A percentile compares a stretch with the other conserved stretches of the same genome.
Conservation (phyloP, 2,329 filamentous ascomycete species). For the Sclerotinia subarctica region DNA sequence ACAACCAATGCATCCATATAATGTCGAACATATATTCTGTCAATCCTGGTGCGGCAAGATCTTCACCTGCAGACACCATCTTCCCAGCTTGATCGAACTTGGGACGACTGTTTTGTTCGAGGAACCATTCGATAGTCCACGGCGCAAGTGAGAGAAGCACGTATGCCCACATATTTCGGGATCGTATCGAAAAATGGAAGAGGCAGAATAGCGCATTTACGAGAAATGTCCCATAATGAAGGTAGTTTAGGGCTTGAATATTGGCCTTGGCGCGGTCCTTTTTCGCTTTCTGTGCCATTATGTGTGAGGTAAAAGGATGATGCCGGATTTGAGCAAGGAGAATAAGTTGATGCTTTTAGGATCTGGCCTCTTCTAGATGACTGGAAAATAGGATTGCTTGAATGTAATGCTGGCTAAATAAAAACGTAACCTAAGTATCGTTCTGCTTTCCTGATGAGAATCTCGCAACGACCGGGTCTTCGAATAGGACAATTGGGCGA, state of each 20-base stretch:
- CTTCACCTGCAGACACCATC: constrained; percentile 76
- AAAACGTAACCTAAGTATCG: neutral
- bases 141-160: constrained; percentile 69
- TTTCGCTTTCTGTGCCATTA: constrained; percentile 40
- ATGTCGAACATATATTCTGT: constrained; percentile 99
- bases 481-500: neutral
- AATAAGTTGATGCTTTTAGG: constrained; percentile 10
- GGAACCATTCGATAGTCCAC: constrained; percentile 75
- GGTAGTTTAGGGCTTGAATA: constrained; percentile 69
- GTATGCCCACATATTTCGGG: constrained; percentile 67
- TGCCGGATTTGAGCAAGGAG: constrained; percentile 6
- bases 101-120: constrained; percentile 82
- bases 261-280: constrained; percentile 72
- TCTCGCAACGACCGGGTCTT: too few species aligned
- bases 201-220: constrained; percentile 75
- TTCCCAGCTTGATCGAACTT: constrained; percentile 52
- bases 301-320: neutral
- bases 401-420: neutral
- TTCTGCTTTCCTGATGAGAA: neutral
- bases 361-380: constrained; percentile 12
- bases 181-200: constrained; percentile 60
- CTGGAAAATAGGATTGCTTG: neutral
- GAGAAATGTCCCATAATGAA: constrained; percentile 70
- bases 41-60: constrained; percentile 80
- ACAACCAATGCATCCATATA: constrained; percentile 89